These are phyloP conservation scores for Cyanidioschyzon merolae DNA, from an alignment of 23 red algal genomes.

Conservation along the genomic window DNA sequence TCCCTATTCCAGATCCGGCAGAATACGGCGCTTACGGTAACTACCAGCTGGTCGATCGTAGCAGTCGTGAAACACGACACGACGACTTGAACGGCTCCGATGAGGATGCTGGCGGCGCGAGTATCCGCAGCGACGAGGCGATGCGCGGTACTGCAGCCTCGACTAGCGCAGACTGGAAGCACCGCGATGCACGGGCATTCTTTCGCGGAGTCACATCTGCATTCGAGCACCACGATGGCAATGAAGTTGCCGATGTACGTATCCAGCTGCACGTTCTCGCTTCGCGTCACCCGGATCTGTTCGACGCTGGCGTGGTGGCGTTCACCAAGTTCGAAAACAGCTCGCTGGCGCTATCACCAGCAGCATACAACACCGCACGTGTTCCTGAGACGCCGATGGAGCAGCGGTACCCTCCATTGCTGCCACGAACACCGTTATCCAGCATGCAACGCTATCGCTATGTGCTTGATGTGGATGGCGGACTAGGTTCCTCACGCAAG, in stretches of 20 bases:
- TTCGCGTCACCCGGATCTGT: slow-evolving; percentile 22
- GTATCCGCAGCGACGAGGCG: slow-evolving; percentile 25
- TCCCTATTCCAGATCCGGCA: slow-evolving; percentile 61
- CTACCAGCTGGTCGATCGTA: slow-evolving; percentile 24
- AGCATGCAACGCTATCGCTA: slow-evolving; percentile 40
- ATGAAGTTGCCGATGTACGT: not conserved
- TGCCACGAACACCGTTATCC: slow-evolving; percentile 20
- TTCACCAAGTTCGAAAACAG: slow-evolving; percentile 42
- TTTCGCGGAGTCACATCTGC: slow-evolving; percentile 23
- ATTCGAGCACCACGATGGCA: slow-evolving; percentile 14
- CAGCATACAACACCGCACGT: not conserved
- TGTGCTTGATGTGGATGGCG: slow-evolving; percentile 64
- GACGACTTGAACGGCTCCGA: not conserved
- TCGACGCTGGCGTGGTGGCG: slow-evolving; percentile 53
- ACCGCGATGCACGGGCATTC: not conserved
- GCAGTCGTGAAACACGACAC: not conserved
- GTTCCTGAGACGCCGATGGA: not conserved
- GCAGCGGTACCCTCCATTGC: slow-evolving; percentile 4
- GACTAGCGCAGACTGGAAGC: not conserved
- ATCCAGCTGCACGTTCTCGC: slow-evolving; percentile 1
- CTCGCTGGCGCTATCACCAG: not conserved
- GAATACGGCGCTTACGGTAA: slow-evolving; percentile 49
- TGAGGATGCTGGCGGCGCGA: slow-evolving; percentile 21
- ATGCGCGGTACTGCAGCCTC: not conserved
- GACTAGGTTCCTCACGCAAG: slow-evolving; percentile 48